Evolutionary conservation across 176 grass and related monocot genomes (phyloP).

Genomic region (Cenchrus americanus): DNA sequence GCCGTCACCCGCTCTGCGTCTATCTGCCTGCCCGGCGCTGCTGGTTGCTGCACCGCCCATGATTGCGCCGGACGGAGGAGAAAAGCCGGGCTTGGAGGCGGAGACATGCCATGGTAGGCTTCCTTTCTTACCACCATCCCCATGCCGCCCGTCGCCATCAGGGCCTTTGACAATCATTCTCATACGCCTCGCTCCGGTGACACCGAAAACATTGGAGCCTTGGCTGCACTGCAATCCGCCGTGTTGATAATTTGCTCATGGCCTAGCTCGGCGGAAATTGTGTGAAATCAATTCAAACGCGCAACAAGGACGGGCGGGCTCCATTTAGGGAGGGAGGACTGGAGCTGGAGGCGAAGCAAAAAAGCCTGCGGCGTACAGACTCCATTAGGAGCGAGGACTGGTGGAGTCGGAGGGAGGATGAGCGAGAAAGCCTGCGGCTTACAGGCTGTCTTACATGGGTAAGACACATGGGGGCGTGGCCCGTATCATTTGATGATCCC

Average conservation of each 20-base stretch:
- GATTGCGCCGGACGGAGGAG: constrained; percentile 29
- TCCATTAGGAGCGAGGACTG: neutral
- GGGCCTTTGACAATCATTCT: constrained; percentile 28
- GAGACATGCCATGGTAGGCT: constrained; percentile 22
- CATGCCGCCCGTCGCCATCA: constrained; percentile 38
- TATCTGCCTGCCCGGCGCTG: neutral
- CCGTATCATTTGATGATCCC: constrained; percentile 39
- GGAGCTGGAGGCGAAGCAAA: neutral
- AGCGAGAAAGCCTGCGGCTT: constrained; percentile 34
- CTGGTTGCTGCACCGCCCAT: constrained; percentile 19
- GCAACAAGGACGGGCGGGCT: constrained; percentile 16
- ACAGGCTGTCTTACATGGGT: constrained; percentile 40
- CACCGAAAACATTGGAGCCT: neutral
- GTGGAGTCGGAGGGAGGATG: neutral
- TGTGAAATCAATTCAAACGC: neutral
- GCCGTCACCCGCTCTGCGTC: neutral
- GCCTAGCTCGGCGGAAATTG: neutral
- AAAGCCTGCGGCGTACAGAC: constrained; percentile 39
- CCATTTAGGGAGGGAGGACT: constrained; percentile 5
- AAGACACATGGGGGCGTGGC: constrained; percentile 35
- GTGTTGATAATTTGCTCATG: neutral
- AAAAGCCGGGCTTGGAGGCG: constrained; percentile 36
- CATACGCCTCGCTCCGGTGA: neutral
- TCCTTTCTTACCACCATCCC: constrained; percentile 13
- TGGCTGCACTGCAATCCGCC: neutral